A percentile compares a stretch with the other conserved stretches of the same genome.
phyloP scores from a whole-genome alignment of 805 yeast species.

The Saccharomycopsis fermentans region DNA sequence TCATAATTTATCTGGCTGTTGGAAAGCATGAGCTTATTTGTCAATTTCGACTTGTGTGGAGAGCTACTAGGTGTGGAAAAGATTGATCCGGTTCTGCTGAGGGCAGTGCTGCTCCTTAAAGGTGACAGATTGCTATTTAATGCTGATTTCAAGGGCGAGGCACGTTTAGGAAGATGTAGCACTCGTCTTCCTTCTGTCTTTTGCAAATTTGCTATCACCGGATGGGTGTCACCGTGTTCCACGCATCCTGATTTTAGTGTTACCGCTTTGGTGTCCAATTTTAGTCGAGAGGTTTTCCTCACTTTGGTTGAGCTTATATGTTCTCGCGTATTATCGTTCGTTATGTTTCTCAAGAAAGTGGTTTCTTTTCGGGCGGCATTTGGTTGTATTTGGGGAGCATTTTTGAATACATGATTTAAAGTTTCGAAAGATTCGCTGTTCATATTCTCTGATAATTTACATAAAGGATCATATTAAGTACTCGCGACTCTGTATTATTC shows the following conservation, averaged over 20 bases:
- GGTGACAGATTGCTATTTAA: background rate
- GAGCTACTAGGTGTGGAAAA: conserved; percentile 13
- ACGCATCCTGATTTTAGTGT: background rate
- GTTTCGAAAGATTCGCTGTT: background rate
- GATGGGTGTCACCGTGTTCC: background rate
- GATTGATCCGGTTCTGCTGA: conserved; percentile 2
- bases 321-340: background rate
- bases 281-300: background rate
- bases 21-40: conserved; percentile 3
- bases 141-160: conserved; percentile 13
- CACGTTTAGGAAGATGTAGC: conserved; percentile 13
- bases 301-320: background rate
- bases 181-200: conserved; percentile 4
- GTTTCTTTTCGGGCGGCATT: background rate
- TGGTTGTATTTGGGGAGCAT: background rate
- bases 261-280: background rate
- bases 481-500: too few relatives aligned
- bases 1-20: background rate
- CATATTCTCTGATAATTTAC: background rate
- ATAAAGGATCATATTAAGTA: background rate
- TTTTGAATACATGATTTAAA: background rate
- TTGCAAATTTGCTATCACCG: background rate
- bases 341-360: background rate
- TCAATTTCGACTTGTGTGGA: conserved; percentile 13
- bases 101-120: background rate